A percentile compares a stretch with the other conserved stretches of the same genome.
These are phyloP conservation scores for Amanita rubescens DNA, from an alignment of 768 basidiomycete species.

Conservation along the genomic window DNA sequence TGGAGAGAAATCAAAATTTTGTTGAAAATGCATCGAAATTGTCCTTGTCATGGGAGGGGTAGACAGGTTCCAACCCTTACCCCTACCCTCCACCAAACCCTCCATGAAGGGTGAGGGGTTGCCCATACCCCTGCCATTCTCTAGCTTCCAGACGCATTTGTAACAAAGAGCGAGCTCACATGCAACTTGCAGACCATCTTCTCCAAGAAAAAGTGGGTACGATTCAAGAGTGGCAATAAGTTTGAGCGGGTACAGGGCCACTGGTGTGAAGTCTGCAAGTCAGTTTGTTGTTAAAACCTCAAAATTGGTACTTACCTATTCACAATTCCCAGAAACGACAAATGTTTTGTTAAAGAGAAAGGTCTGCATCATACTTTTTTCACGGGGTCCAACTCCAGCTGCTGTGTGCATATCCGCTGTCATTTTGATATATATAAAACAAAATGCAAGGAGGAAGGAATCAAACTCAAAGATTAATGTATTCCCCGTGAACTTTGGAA, in stretches of 20 bases:
- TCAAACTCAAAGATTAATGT: neutral
- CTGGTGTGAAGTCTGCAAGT: constrained; percentile 1
- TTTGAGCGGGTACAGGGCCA: neutral
- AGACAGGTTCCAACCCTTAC: no score
- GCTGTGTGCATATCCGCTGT: neutral
- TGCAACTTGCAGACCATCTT: neutral
- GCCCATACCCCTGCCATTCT: no score
- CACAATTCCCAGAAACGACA: neutral
- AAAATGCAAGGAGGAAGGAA: constrained; percentile 3
- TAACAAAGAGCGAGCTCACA: neutral
- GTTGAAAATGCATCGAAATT: no score
- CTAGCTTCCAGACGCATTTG: neutral
- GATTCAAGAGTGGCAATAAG: neutral
- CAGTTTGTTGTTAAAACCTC: neutral
- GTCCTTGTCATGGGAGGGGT: no score
- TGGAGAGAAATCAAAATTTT: no score
- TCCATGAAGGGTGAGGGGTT: no score
- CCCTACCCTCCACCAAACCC: no score
- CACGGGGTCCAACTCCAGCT: neutral
- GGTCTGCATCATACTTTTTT: neutral
- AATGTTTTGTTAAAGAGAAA: neutral
- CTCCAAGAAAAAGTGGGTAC: neutral
- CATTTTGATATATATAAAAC: neutral
- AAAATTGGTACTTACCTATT: neutral
- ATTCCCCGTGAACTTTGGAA: neutral